phyloP scores from a whole-genome alignment of 1,284 basidiomycete species.

The Naganishia liquefaciens region DNA sequence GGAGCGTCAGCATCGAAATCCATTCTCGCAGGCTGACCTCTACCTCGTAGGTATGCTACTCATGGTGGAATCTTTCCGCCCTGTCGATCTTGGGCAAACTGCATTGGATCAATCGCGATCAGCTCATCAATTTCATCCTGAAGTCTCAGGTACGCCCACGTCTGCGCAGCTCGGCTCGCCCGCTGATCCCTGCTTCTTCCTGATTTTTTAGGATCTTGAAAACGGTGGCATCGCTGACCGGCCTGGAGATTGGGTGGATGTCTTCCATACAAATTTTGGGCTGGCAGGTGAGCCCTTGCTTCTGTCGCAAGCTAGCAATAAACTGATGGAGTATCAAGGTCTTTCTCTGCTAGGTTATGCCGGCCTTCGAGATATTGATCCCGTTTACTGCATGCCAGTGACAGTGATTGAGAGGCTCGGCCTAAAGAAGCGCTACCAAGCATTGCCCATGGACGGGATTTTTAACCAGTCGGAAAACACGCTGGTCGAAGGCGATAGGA shows the following conservation, averaged over 20 bases:
- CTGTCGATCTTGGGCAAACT: conserved; percentile 81
- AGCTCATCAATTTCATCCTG: conserved; percentile 77
- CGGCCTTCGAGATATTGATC: conserved; percentile 78
- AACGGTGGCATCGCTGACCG: conserved; percentile 91
- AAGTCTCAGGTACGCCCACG: conserved; percentile 70
- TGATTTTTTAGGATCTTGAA: conserved; percentile 71
- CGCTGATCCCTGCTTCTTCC: background rate
- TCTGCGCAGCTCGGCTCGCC: background rate
- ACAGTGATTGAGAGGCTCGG: conserved; percentile 67
- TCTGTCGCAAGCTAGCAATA: too few relatives aligned
- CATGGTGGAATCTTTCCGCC: conserved; percentile 92
- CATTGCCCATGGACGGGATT: conserved; percentile 25
- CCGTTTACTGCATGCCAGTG: conserved; percentile 94
- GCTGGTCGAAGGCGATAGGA: background rate
- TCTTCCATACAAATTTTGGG: conserved; percentile 94
- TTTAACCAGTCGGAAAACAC: background rate
- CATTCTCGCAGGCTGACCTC: background rate
- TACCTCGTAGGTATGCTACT: conserved; percentile 81
- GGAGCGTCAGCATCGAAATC: background rate
- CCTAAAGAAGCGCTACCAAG: conserved; percentile 53
- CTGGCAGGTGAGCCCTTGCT: conserved; percentile 67
- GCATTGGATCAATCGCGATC: conserved; percentile 87
- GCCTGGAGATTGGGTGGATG: conserved; percentile 89
- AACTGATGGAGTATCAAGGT: conserved; percentile 56
- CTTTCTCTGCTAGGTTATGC: conserved; percentile 88